Base-by-base conservation (phyloP, 805 yeast species). In the Hanseniaspora jakobsenii region DNA sequence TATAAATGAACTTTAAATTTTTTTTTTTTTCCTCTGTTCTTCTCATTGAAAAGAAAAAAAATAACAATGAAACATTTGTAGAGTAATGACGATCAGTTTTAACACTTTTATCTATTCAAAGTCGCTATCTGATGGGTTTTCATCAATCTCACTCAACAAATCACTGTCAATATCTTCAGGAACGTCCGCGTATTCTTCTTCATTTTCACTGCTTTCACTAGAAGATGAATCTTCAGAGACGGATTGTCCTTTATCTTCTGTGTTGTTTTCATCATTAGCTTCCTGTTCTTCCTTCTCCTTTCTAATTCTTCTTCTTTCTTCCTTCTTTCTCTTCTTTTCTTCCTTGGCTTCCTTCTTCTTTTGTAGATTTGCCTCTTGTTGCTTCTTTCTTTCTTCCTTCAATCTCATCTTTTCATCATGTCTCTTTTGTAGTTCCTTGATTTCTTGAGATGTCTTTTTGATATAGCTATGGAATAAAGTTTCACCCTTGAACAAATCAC, bases 401-500 rank as follows among this genome's bases (percentile, higher is more conserved):
- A 81, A 63, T 54, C 70, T 72, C 56, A 70, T 69, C 57, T 73
- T 73, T 43, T 66, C 66, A 36, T 73, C 72, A 60, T 86, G 95
- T 53, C 65, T 69, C 61, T 72, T 71, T 50, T 84, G 93, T 54
- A 84, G 63, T 36, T 63, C 69, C 48, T 66, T 66, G 26, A 71
- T 64, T 59, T 89, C 93, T 38, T 66, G 62, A 48, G 68, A 67
- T 3, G 81, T 61, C 63, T 87, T 87, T 42, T 65, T 65, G 49
- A 85, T 67, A 44, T 66, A 70, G 36, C 83, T 70, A 59, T 91
- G 98, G 63, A 81, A 84, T 49, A 91, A 62, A 14, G 91, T 84
- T 64, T 84, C 87, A 42, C 96, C 95, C 0, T 78, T 67, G 48
- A 95, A 89, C 18, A 83, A 72, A 14, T 91, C 94, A 57, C 89